Base-by-base conservation (phyloP, 169 alveolate genomes). In the Theileria annulata region DNA sequence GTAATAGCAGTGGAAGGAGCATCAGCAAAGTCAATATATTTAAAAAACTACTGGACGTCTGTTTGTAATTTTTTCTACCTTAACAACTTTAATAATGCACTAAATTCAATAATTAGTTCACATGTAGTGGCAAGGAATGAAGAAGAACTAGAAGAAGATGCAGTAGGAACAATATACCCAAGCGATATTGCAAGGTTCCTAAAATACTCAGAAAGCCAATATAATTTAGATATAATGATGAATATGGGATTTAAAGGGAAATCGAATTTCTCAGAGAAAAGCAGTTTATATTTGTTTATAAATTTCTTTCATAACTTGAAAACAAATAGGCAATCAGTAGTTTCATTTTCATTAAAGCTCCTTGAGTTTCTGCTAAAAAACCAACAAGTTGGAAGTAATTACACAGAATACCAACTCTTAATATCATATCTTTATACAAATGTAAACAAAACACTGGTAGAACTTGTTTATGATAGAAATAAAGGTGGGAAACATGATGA, bases 121-220 rank as follows among this genome's bases (percentile, higher is more conserved):
- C 33, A 59, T 31, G 33, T 12, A 28, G 0, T 25, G n/a, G 30
- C 9, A 8, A 31, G 56, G 49, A 35, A 31, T n/a, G 73, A 64
- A 2, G 49, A 31, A 3, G 59, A 64, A 21, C 56, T 6, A 6
- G 49, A 12, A 0, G 73, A 64, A 0, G 49, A 31, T 25, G 48
- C 68, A 0, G 68, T 28, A 0, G 33, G 33, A 31, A 70, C 27
- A 70, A 51, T 70, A 31, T 70, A 70, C 25, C 77, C 77, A 27
- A 31, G 60, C n/a, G 77, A 70, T 27, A 37, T 70, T 23, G 67
- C 67, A 31, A 70, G 67, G 54, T 70, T 56, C 33, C 19, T 70
- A 8, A 70, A 70, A 70, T 70, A 48, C 54, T 70, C 77, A 2
- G 67, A 28, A 23, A 48, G 49, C 47, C 33, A 70, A 23, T 27